phyloP scores from a whole-genome alignment of 495 filamentous ascomycete genomes.

The Lophiostoma macrostomum region DNA sequence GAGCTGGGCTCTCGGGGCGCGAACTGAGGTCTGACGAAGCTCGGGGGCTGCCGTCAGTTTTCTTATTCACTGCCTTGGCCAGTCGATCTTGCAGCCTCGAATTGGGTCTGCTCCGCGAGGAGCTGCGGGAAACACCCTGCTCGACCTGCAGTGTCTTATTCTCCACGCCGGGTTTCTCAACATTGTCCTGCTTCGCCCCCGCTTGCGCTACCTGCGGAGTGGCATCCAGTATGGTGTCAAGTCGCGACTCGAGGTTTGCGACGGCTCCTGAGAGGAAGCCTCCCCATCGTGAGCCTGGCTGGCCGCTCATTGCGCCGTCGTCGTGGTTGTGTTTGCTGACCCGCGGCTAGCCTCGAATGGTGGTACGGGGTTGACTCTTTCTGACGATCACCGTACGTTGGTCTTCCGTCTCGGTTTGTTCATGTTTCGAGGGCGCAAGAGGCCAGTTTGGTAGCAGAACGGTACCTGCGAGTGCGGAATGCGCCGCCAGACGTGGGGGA shows the following conservation, averaged over 20 bases:
- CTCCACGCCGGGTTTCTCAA: too few relatives aligned
- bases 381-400: conserved; percentile 18
- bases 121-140: conserved; percentile 33
- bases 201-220: conserved; percentile 51
- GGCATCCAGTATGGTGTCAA: conserved; percentile 89
- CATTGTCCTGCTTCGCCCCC: not conserved
- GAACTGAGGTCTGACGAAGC: conserved; percentile 32
- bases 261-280: conserved; percentile 89
- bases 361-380: too few relatives aligned
- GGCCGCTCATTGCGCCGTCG: conserved; percentile 24
- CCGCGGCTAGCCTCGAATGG: too few relatives aligned
- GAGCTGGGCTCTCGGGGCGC: conserved; percentile 29
- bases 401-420: conserved; percentile 23
- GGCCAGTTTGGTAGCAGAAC: conserved; percentile 20
- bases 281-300: conserved; percentile 61
- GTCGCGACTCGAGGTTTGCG: conserved; percentile 85
- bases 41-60: conserved; percentile 31
- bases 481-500: conserved; percentile 1
- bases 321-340: too few relatives aligned
- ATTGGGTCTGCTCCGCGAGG: conserved; percentile 54
- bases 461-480: conserved; percentile 2
- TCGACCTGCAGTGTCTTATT: conserved; percentile 7
- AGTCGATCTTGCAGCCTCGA: conserved; percentile 83
- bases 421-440: conserved; percentile 22
- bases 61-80: conserved; percentile 59